These are phyloP conservation scores for Penicillium lividum DNA, from an alignment of 495 filamentous ascomycete species.

Conservation along the genomic window DNA sequence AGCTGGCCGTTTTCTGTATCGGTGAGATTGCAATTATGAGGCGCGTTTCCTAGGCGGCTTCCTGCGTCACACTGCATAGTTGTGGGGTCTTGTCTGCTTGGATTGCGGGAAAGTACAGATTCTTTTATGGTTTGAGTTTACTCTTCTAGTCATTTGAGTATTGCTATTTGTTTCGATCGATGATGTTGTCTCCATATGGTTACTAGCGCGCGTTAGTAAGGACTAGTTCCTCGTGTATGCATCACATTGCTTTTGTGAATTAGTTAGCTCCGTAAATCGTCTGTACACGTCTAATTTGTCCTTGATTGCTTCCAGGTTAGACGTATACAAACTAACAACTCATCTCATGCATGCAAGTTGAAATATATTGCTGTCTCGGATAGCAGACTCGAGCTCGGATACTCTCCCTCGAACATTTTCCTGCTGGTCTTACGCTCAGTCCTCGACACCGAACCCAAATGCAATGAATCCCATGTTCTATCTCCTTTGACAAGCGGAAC, in stretches of 20 bases:
- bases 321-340: slow-evolving; percentile 4
- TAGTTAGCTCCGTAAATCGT: neutral
- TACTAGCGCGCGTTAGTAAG: slow-evolving; percentile 3
- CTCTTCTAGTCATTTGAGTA: neutral
- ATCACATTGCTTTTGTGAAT: no score
- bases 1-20: slow-evolving; percentile 15
- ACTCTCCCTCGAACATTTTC: slow-evolving; percentile 15
- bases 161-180: neutral
- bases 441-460: slow-evolving; percentile 12
- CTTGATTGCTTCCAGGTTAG: neutral
- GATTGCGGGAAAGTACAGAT: neutral
- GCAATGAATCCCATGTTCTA: slow-evolving; percentile 7
- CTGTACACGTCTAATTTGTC: neutral
- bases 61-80: slow-evolving; percentile 19
- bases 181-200: neutral
- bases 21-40: slow-evolving; percentile 11
- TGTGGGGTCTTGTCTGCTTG: slow-evolving; percentile 9
- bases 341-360: slow-evolving; percentile 2
- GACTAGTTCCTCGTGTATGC: neutral
- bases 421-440: slow-evolving; percentile 15
- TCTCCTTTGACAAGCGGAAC: slow-evolving; percentile 9
- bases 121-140: neutral
- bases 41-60: slow-evolving; percentile 13
- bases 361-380: slow-evolving; percentile 25
- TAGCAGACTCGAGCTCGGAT: slow-evolving; percentile 23